Evolutionary conservation across 2,329 filamentous ascomycete genomes (phyloP).

Genomic region (Graphiopsis chlorocephala): DNA sequence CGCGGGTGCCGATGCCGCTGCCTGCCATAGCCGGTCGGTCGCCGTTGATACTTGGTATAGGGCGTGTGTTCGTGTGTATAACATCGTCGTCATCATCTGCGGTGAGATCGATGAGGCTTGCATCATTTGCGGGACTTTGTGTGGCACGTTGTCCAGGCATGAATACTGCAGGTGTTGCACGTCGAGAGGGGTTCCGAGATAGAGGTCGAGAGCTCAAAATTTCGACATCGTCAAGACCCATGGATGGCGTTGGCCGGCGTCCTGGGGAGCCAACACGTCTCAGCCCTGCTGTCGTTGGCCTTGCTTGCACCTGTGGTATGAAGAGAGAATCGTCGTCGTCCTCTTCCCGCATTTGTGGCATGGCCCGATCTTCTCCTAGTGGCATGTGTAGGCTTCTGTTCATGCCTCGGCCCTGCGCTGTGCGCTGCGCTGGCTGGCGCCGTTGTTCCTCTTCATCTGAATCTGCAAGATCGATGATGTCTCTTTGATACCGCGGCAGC

Average conservation of each 20-base stretch:
- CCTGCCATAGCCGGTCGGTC: conserved; percentile 22
- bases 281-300: conserved; percentile 12
- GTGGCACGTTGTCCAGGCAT: background rate
- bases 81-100: conserved; percentile 33
- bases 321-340: background rate
- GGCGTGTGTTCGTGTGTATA: conserved; percentile 25
- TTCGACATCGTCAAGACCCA: conserved; percentile 11
- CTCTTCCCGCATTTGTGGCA: background rate
- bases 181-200: conserved; percentile 19
- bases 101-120: conserved; percentile 32
- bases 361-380: background rate
- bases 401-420: background rate
- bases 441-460: conserved; percentile 20
- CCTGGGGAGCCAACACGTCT: conserved; percentile 11
- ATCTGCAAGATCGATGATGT: conserved; percentile 21
- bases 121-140: conserved; percentile 3
- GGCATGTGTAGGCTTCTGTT: background rate
- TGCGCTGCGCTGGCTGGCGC: background rate
- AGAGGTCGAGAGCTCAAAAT: conserved; percentile 7
- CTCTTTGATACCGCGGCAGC: conserved; percentile 39
- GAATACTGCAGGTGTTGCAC: background rate
- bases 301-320: background rate
- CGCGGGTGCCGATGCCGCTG: conserved; percentile 11
- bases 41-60: conserved; percentile 24
- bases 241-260: background rate